Conservation (phyloP, 129 eudicot species). For the Chrysanthemum lavandulifolium region DNA sequence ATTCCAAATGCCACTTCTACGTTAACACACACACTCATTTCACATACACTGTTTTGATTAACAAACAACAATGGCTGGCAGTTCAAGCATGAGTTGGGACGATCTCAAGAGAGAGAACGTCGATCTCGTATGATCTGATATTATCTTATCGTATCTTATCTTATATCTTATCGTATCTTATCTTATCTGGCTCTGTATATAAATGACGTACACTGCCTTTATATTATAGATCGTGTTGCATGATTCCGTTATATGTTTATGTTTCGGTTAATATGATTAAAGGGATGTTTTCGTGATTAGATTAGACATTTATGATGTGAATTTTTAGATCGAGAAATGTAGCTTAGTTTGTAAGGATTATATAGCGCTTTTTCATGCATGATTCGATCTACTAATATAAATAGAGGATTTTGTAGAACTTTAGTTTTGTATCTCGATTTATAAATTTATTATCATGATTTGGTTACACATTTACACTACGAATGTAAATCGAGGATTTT, state of each 20-base stretch:
- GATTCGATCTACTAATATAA: too few species aligned
- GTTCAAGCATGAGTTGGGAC: conserved; percentile 36
- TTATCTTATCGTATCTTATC: not conserved
- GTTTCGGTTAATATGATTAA: too few species aligned
- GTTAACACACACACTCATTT: conserved; percentile 12
- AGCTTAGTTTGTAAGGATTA: too few species aligned
- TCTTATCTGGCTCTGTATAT: not conserved
- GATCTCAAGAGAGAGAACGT: conserved; percentile 65
- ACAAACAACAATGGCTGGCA: conserved; percentile 27
- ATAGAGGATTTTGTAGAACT: not conserved
- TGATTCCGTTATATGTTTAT: too few species aligned
- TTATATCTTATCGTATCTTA: not conserved
- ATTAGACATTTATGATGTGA: too few species aligned
- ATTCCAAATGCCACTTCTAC: conserved; percentile 4
- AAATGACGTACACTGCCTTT: too few species aligned
- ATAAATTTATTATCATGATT: not conserved
- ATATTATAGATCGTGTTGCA: not conserved
- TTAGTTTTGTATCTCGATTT: not conserved
- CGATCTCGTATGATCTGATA: conserved; percentile 50
- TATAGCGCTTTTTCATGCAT: too few species aligned
- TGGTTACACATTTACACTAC: not conserved
- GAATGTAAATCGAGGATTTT: not conserved
- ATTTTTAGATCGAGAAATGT: too few species aligned
- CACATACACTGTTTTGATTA: not conserved
- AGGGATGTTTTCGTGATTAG: too few species aligned